Base-by-base conservation (phyloP, 2,329 filamentous ascomycete genomes). In the Plenodomus tracheiphilus region DNA sequence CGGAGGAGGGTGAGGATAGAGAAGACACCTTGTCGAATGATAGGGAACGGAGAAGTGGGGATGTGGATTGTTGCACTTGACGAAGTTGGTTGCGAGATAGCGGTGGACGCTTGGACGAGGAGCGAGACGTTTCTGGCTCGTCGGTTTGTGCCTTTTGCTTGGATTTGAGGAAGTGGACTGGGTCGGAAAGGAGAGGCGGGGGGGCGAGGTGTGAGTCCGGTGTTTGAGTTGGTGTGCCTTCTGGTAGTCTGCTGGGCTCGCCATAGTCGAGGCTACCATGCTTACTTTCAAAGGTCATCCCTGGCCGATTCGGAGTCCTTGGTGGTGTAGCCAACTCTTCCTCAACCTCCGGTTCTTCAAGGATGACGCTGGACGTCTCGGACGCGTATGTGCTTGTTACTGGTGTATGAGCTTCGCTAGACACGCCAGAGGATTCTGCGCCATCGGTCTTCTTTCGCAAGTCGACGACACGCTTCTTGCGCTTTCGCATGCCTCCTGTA, bases 381-480 rank as follows among this genome's bases (percentile, higher is more conserved):
- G 85, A 84, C 1, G 81, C 77, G 10, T 80, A 77, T 19, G 85
- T 75, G 15, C 83, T 86, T 19, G 76, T 76, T 13, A 71, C 64
- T 38, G 78, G 78, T 15, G 73, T 76, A 10, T 70, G 74, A 19
- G 79, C 80, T 10, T 77, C 77, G 11, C 82, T 82, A 32, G 79
- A 82, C 21, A 77, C 71, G 34, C 76, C 76, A 20, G 79, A 79
- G 22, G 68, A 71, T 34, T 77, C 75, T 43, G 69, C 70, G 11
- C 68, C 72, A 49, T 80, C 79, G 61, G 81, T 82, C 53, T 82
- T 78, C 53, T 81, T 84, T n/a, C 90, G 82, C 13, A 95, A 77
- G 64, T 95, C 91, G 51, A 95, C 88, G 13, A 95, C 86, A 17
- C 90, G 81, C 49, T 84, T 90, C 81, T 93, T 95, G 78, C 89